Percentiles rank a stretch among this genome's conserved stretches.
Conservation (phyloP, 805 yeast species). For the Cyberlindnera mississippiensis region DNA sequence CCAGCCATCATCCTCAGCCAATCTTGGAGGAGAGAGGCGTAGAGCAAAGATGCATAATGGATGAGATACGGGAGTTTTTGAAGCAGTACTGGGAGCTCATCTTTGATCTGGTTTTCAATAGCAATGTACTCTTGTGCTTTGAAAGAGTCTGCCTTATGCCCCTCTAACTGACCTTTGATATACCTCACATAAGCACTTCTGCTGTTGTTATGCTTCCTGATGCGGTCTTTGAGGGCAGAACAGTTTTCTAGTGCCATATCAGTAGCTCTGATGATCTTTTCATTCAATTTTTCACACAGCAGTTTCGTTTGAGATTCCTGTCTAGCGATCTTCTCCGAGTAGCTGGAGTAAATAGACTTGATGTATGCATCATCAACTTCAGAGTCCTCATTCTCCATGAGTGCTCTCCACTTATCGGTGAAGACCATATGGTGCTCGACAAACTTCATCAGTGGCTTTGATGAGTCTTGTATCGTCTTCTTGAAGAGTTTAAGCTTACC, state of each 20-base stretch:
- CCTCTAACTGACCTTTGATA: conserved; percentile 5
- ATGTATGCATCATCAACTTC: conserved; percentile 20
- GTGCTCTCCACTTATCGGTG: conserved; percentile 27
- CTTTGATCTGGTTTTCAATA: conserved; percentile 25
- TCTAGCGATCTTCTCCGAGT: conserved; percentile 25
- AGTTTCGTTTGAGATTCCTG: conserved; percentile 29
- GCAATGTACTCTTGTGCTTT: conserved; percentile 22
- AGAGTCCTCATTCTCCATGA: conserved; percentile 28
- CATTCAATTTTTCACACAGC: conserved; percentile 26
- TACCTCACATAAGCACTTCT: conserved; percentile 32
- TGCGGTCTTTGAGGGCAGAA: conserved; percentile 21
- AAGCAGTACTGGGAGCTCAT: conserved; percentile 31
- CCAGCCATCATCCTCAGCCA: conserved; percentile 34
- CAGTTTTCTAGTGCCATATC: conserved; percentile 25
- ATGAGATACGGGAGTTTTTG: conserved; percentile 12
- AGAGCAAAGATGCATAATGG: conserved; percentile 21
- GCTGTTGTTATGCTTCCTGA: conserved; percentile 30
- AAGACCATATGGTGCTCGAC: conserved; percentile 15
- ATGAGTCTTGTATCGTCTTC: conserved; percentile 15
- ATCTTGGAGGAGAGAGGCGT: conserved; percentile 23
- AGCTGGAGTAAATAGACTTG: conserved; percentile 28
- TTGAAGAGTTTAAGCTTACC: conserved; percentile 19
- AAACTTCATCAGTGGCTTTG: conserved; percentile 12
- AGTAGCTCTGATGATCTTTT: conserved; percentile 29
- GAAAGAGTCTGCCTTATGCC: conserved; percentile 4